Base-by-base conservation (phyloP, 768 basidiomycete genomes). In the Podaxis sp. region DNA sequence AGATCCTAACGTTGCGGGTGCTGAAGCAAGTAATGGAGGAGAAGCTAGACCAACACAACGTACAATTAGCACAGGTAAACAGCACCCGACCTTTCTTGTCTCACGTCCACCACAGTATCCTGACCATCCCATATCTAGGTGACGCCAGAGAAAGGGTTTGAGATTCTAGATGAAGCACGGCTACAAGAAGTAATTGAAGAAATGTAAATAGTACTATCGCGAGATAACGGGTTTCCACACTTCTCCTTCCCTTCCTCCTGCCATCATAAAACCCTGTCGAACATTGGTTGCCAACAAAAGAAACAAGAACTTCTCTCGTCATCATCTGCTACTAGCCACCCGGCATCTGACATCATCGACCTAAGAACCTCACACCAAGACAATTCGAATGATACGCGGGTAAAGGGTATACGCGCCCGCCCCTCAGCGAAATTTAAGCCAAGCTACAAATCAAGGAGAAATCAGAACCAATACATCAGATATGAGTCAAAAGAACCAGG, bases 11-110 rank as follows among this genome's bases (percentile, higher is more conserved):
- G 2, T 78, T 99, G 57, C 88, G 87, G 66, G 93, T 99, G 51
- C 80, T 99, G 65, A 99, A 99, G 79, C 95, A 99, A 78, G 97
- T 99, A 49, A 99, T 99, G 97, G 97, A 99, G 75, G 97, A 99
- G 79, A 98, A 97, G 75, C 85, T 99, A 48, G 96, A 99, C 76
- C 93, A 97, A 69, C 96, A 98, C 79, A 99, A 99, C 68, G 96
- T 99, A 26, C 96, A 99, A 75, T 82, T 99, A 13, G 95, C 96
- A 57, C 95, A 96, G 83, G 96, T 91, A 58, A 36, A 81, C 75
- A 36, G 22, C 56, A 60, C 28, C 38, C 17, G 52, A 56, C 60
- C 49, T 62, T 62, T 62, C 22, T 26, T 58, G 51, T 53, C 41
- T 44, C 37, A 44, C 20, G 24, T 61, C 51, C n/a, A 12, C 22